A percentile compares a stretch with the other conserved stretches of the same genome.
These are phyloP conservation scores for Plasmodium fragile DNA, from an alignment of 169 alveolate genomes.

Conservation along the genomic window DNA sequence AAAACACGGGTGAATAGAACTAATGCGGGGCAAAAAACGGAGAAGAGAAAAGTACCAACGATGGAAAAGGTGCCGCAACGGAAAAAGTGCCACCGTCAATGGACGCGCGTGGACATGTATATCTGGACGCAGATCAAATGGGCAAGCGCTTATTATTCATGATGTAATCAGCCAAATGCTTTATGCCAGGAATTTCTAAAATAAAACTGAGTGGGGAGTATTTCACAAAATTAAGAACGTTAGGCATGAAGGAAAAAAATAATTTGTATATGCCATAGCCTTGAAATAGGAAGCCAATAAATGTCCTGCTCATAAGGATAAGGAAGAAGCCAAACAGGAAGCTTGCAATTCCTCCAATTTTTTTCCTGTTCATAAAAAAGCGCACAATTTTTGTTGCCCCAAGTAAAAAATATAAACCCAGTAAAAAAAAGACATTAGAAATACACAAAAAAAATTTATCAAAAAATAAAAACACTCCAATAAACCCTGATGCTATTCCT, in stretches of 20 bases:
- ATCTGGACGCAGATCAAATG: constrained; percentile 10
- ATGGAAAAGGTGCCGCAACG: neutral
- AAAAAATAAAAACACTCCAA: constrained; percentile 79
- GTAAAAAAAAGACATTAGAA: constrained; percentile 76
- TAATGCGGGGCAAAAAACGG: neutral
- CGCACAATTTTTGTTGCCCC: constrained; percentile 81
- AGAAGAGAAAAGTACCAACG: too few species aligned
- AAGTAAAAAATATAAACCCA: constrained; percentile 80
- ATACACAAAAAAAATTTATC: constrained; percentile 78
- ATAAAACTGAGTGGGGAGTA: constrained; percentile 79
- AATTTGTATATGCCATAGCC: constrained; percentile 79
- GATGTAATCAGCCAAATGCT: constrained; percentile 30
- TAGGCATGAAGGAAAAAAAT: constrained; percentile 83
- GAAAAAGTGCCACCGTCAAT: neutral
- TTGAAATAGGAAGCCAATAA: constrained; percentile 79
- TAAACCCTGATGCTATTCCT: constrained; percentile 62
- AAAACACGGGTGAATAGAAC: neutral
- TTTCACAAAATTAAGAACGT: constrained; percentile 76
- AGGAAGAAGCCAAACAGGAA: constrained; percentile 76
- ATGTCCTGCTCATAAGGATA: constrained; percentile 64
- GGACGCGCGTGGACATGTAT: neutral
- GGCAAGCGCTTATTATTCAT: constrained; percentile 40
- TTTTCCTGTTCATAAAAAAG: constrained; percentile 76
- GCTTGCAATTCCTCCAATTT: constrained; percentile 77
- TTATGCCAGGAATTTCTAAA: constrained; percentile 53